Evolutionary conservation across 2,329 filamentous ascomycete genomes (phyloP), one percentile per base, ranked within the genome.

Genomic region (Fusarium concolor): DNA sequence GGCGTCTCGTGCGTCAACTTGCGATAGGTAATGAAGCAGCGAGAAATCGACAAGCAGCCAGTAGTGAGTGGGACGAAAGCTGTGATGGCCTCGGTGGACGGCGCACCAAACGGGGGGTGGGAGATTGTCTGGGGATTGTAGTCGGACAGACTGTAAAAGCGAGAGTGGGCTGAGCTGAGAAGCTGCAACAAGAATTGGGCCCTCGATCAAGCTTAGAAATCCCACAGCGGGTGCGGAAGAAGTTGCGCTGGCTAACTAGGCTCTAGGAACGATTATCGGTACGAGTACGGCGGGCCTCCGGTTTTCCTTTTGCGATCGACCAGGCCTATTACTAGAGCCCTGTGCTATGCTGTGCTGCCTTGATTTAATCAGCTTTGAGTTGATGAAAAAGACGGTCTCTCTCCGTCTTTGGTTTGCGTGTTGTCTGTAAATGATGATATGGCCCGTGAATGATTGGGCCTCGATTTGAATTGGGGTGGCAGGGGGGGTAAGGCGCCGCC

Each of bases 21-120:
- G 65, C 56, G 62, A 64, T 66, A 71, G 63, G 68, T 56, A 63
- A 62, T 53, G 59, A 70, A 68, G 59, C 67, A 65, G 43, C 54
- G 50, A 71, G 47, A 67, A 60, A 54, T 66, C 49, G 67, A 70
- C 53, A 54, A 64, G 49, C 70, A 55, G 58, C 55, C 42, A 69
- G 59, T 56, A 62, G 64, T 58, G 62, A 74, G 74, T 76, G 74
- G 74, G 74, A 78, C 76, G 71, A 71, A 65, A 76, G 73, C 73
- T 74, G 73, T 73, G 68, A 71, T 69, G 69, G 63, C 63, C 65
- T 68, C 22, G 50, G 60, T 68, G 55, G 60, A 73, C 63, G 72
- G 62, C 70, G 69, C 62, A 71, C 68, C 68, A 58, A 67, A 67
- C 35, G 61, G 65, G 69, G 71, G 58, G 67, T 71, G 54, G 55